These are phyloP conservation scores for Angomonas desouzai DNA, from an alignment of 208 protist genomes.

Conservation along the genomic window DNA sequence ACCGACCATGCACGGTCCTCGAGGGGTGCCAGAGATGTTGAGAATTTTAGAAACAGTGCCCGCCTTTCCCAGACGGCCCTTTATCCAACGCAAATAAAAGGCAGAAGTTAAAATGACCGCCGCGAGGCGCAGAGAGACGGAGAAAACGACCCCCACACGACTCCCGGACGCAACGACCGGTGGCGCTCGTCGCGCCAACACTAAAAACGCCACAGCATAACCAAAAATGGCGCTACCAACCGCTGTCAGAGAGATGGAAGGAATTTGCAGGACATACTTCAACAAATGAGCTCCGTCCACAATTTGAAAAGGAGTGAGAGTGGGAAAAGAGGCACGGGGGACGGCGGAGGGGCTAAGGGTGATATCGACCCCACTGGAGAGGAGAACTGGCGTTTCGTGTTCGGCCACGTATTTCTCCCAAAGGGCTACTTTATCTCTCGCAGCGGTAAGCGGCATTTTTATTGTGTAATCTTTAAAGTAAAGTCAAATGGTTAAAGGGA, in stretches of 20 bases:
- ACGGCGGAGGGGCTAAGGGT: slow-evolving; percentile 29
- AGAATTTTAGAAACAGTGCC: slow-evolving; percentile 27
- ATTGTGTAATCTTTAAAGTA: no score
- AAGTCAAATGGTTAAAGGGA: no score
- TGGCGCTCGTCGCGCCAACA: neutral
- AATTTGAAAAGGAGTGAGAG: slow-evolving; percentile 30
- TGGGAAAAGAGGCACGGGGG: slow-evolving; percentile 21
- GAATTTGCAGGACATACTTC: slow-evolving; percentile 26
- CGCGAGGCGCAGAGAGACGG: neutral
- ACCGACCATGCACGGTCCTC: slow-evolving; percentile 48
- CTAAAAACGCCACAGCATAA: neutral
- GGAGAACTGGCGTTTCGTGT: neutral
- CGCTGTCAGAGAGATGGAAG: slow-evolving; percentile 34
- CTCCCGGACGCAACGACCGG: neutral
- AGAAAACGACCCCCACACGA: neutral
- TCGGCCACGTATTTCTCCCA: neutral
- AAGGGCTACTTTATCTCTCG: neutral
- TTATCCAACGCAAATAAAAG: slow-evolving; percentile 27
- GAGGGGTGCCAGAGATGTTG: slow-evolving; percentile 34
- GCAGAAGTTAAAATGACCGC: neutral
- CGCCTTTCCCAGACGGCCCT: slow-evolving; percentile 22
- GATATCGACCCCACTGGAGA: slow-evolving; percentile 27
- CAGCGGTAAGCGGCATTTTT: neutral
- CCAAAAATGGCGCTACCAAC: neutral
- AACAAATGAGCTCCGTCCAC: slow-evolving; percentile 30